These are phyloP conservation scores for Elsinoe australis DNA, from an alignment of 2,329 filamentous ascomycete genomes.

Conservation along the genomic window DNA sequence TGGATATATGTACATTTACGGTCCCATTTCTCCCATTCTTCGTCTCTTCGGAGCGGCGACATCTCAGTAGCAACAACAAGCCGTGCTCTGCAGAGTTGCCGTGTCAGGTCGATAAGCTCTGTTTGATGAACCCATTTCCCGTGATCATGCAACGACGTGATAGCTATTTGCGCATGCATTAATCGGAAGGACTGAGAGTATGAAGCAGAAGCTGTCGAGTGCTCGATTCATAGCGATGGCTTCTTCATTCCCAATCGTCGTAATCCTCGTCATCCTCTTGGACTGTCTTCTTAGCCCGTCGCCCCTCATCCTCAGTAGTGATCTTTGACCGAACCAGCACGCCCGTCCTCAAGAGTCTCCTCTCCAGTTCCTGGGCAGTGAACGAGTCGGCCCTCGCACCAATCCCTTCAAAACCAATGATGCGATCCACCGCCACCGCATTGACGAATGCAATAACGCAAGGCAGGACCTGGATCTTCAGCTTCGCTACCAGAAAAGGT, in stretches of 20 bases:
- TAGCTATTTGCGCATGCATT: too few species aligned
- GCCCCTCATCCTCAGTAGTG: slow-evolving; percentile 36
- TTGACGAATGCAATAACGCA: slow-evolving; percentile 53
- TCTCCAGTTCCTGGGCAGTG: slow-evolving; percentile 48
- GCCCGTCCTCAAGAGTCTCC: slow-evolving; percentile 43
- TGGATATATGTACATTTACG: slow-evolving; percentile 11
- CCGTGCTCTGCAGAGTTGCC: too few species aligned
- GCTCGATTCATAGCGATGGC: neutral
- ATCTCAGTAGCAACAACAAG: too few species aligned
- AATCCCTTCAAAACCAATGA: slow-evolving; percentile 53
- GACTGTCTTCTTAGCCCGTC: slow-evolving; percentile 28
- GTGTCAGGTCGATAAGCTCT: too few species aligned
- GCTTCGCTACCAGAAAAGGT: slow-evolving; percentile 51
- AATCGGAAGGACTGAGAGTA: too few species aligned
- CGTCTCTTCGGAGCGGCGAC: too few species aligned
- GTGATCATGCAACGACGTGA: too few species aligned
- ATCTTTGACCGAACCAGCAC: slow-evolving; percentile 48
- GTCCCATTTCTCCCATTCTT: too few species aligned
- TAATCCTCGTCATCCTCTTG: slow-evolving; percentile 37
- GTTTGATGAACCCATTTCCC: too few species aligned
- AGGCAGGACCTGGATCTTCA: slow-evolving; percentile 51
- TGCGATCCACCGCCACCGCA: slow-evolving; percentile 48
- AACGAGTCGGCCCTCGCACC: slow-evolving; percentile 48
- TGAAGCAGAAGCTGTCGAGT: too few species aligned
- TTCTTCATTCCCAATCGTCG: slow-evolving; percentile 46